phyloP scores from a whole-genome alignment of 192 early-diverging fungal species.

The Coemansia sp. region DNA sequence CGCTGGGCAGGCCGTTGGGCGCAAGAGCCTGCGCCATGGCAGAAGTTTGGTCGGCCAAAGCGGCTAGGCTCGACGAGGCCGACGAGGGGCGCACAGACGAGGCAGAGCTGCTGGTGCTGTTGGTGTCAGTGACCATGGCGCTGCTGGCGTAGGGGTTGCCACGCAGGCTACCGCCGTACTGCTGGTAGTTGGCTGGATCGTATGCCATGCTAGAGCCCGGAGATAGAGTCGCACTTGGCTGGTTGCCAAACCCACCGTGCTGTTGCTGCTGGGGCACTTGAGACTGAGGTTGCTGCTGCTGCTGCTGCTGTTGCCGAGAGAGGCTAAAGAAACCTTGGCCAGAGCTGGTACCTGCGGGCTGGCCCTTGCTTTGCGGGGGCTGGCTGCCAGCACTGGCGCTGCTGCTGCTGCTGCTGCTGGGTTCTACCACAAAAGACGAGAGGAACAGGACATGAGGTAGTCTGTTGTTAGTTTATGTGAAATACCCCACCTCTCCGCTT shows the following conservation, averaged over 20 bases:
- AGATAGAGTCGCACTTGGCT: background rate
- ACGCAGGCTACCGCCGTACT: slow-evolving; percentile 13
- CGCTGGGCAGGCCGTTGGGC: slow-evolving; percentile 51
- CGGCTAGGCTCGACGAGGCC: slow-evolving; percentile 22
- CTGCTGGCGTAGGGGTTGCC: slow-evolving; percentile 13
- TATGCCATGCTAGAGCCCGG: slow-evolving; percentile 28
- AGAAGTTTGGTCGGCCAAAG: background rate
- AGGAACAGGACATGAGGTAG: background rate
- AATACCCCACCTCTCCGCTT: background rate
- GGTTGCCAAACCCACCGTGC: slow-evolving; percentile 11
- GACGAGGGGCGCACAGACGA: slow-evolving; percentile 24
- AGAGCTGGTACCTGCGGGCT: background rate
- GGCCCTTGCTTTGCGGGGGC: slow-evolving; percentile 3
- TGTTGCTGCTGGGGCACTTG: slow-evolving; percentile 12
- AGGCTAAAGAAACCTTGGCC: slow-evolving; percentile 17
- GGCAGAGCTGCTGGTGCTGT: slow-evolving; percentile 24
- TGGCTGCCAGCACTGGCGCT: slow-evolving; percentile 6
- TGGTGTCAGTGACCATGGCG: slow-evolving; percentile 16
- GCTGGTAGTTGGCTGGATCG: slow-evolving; percentile 11
- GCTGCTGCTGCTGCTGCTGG: slow-evolving; percentile 11
- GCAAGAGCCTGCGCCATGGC: slow-evolving; percentile 25
- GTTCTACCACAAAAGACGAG: slow-evolving; percentile 8
- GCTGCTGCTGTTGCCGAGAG: slow-evolving; percentile 27
- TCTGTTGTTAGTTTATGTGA: background rate
- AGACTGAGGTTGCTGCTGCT: slow-evolving; percentile 23